phyloP scores from a whole-genome alignment of 2,329 filamentous ascomycete species.

The Neopestalotiopsis rosae region DNA sequence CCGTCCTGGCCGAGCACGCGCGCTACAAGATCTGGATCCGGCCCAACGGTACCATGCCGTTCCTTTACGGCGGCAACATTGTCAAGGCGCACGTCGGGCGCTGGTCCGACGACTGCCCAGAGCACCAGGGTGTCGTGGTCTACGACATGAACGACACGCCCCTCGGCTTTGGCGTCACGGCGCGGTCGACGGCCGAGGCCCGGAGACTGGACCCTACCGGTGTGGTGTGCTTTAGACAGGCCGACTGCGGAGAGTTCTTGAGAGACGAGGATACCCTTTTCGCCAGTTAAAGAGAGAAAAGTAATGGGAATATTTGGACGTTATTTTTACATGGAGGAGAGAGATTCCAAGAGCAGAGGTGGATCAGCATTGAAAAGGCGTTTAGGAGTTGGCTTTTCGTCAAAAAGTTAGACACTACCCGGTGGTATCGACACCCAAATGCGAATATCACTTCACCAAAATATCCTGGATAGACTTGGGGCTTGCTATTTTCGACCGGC shows the following conservation, averaged over 20 bases:
- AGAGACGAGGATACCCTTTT: conserved; percentile 78
- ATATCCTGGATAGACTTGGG: background rate
- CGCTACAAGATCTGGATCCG: conserved; percentile 96
- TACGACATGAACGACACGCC: conserved; percentile 92
- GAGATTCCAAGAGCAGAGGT: background rate
- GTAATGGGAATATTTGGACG: background rate
- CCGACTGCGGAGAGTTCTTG: conserved; percentile 93
- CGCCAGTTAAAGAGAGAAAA: conserved; percentile 45
- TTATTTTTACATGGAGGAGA: background rate
- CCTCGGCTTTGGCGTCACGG: conserved; percentile 91
- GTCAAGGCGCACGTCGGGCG: conserved; percentile 66
- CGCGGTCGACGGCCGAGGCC: conserved; percentile 84
- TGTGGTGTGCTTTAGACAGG: conserved; percentile 88
- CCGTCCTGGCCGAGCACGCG: conserved; percentile 87
- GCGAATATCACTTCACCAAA: background rate
- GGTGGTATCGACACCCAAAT: background rate
- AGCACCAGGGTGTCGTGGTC: conserved; percentile 90
- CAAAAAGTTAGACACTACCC: conserved; percentile 1
- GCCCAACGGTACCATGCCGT: conserved; percentile 95
- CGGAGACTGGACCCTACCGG: conserved; percentile 87
- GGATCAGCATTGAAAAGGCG: conserved; percentile 16
- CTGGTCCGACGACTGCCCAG: conserved; percentile 90
- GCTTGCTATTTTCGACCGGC: background rate
- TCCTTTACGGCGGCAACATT: conserved; percentile 86
- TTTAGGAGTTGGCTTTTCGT: conserved; percentile 11